Base-by-base conservation (phyloP, 78 protist species). In the Dictyostelium firmibasis region DNA sequence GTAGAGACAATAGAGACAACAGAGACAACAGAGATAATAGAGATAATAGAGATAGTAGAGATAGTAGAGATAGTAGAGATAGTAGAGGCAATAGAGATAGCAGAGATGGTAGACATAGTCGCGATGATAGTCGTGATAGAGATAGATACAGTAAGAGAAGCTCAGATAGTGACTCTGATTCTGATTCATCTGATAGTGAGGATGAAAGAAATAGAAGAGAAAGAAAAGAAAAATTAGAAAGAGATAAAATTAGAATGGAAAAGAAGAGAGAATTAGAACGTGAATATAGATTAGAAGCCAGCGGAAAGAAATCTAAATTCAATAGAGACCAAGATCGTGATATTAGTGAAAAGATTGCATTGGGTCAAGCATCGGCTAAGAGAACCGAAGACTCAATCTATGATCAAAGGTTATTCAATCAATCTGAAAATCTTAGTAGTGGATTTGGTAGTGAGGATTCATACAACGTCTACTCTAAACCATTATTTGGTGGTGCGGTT, bases 391-490 rank as follows among this genome's bases (percentile, higher is more conserved):
- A 97, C 16, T 36, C 81, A 31, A n/a, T 96, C 67, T 98, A 93
- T 72, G 99, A 99, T 76, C 97, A 94, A 86, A 96, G 99, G 7
- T 96, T 99, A 60, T 98, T 98, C 93, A 97, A 97, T 86, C 99
- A 96, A 82, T 57, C 81, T 23, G 95, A 91, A 38, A 38, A 18
- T 3, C 70, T 96, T 62, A 36, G 74, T 2, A 31, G 84, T 60
- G 97, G 97, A 13, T 96, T 92, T 69, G 97, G 97, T 27, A 92
- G n/a, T 41, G 97, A 96, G 23, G 97, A 91, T 7, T 31, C 91
- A 2, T 93, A 93, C 62, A 93, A 78, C 38, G 92, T 84, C 2
- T 93, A 93, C 44, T 38, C 69, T 3, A 84, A 93, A 75, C 92
- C 87, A 41, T 53, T 93, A 20, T 93, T 93, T 84, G 81, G 83